These are phyloP conservation scores for Microcyclospora pomicola DNA, from an alignment of 2,329 filamentous ascomycete genomes.

Conservation along the genomic window DNA sequence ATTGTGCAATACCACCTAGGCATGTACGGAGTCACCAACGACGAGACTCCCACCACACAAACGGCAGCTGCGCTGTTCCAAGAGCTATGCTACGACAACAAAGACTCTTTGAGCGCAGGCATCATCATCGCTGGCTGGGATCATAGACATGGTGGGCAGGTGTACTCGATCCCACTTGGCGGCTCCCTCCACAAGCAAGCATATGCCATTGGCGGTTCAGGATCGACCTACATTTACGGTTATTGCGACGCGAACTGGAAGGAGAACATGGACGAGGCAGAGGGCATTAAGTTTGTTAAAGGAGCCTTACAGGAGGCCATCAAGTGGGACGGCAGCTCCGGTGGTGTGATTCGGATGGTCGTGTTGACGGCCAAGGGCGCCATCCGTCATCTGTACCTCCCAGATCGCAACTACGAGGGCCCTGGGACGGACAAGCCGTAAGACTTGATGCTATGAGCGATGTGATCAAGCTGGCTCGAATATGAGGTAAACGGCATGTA, in stretches of 20 bases:
- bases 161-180: constrained; percentile 92
- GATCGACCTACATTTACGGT: constrained; percentile 98
- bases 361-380: constrained; percentile 84
- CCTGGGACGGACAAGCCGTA: constrained; percentile 39
- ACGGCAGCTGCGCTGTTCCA: constrained; percentile 93
- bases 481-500: too few species aligned
- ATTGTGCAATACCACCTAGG: constrained; percentile 95
- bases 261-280: constrained; percentile 84
- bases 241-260: constrained; percentile 96
- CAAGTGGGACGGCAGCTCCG: constrained; percentile 98
- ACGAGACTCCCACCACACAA: constrained; percentile 83
- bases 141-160: constrained; percentile 83
- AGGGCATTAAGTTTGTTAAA: constrained; percentile 88
- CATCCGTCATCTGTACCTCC: constrained; percentile 86
- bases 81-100: constrained; percentile 96
- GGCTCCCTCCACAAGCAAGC: constrained; percentile 95
- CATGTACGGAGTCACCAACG: constrained; percentile 80
- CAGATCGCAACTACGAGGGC: constrained; percentile 75
- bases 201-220: constrained; percentile 90
- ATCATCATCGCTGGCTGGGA: constrained; percentile 99
- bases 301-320: constrained; percentile 83
- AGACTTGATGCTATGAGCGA: background rate
- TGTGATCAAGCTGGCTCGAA: too few species aligned
- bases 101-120: constrained; percentile 82
- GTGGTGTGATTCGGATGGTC: constrained; percentile 95